Conservation (phyloP, 345 rosid species). For the Firmiana major region DNA sequence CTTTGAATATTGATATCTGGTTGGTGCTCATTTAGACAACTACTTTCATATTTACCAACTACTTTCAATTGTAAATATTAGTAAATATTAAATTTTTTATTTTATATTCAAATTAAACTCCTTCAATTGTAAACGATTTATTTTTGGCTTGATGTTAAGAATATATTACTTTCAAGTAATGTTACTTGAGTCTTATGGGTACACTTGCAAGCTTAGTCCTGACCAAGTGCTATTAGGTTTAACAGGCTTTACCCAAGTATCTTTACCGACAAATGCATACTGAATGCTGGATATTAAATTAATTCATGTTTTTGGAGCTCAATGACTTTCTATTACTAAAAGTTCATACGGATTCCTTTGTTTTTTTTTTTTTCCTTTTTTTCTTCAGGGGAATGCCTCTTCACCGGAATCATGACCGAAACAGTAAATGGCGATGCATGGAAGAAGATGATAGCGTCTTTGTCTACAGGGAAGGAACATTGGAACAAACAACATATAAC, state of each 20-base stretch:
- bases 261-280: slow-evolving; percentile 2
- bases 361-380: background rate
- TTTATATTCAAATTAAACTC: no score
- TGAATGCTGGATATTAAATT: background rate
- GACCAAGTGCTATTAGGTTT: background rate
- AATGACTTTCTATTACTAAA: background rate
- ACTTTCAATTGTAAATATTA: no score
- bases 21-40: background rate
- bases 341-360: background rate
- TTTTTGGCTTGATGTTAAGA: no score
- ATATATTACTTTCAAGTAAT: no score
- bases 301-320: background rate
- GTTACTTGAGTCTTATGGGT: background rate
- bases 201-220: background rate
- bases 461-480: slow-evolving; percentile 47
- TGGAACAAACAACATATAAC: slow-evolving; percentile 24
- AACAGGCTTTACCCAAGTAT: slow-evolving; percentile 11
- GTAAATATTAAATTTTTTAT: no score
- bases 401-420: slow-evolving; percentile 21
- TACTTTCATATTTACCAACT: background rate
- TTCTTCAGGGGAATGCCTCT: slow-evolving; percentile 43
- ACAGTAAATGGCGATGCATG: slow-evolving; percentile 39
- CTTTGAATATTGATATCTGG: background rate
- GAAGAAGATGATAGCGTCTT: slow-evolving; percentile 38
- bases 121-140: no score